Evolutionary conservation across 441 rosid genomes (phyloP), one percentile per base, ranked within the genome.

Genomic region (Cnidoscolus chayamansa): DNA sequence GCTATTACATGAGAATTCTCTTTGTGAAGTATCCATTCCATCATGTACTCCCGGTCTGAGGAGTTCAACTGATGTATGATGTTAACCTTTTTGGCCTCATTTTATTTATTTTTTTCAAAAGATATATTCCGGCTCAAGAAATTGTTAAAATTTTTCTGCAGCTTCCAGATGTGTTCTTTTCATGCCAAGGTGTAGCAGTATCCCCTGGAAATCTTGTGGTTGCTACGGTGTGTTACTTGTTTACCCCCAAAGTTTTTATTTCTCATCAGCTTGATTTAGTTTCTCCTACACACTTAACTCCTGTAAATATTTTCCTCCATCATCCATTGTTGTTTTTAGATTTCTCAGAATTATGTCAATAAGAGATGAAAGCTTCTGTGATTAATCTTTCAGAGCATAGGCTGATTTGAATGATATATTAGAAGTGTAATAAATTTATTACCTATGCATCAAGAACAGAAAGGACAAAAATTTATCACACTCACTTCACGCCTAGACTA

Each of bases 131-230:
- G 48, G 55, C 75, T 72, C 55, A 37, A 63, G 72, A 69, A 54
- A 72, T 13, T 68, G 49, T 74, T 74, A 57, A 60, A 40, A 49
- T 67, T 65, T 48, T 16, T 40, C 60, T 86, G 81, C 89, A 95
- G 97, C 82, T 92, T 80, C 97, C 97, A 54, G 91, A 87, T 79
- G 82, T 76, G 61, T 89, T 88, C 70, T 70, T 83, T 62, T 92
- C 99, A 68, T 95, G 96, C 80, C 88, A 81, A 65, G 98, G 99
- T 73, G 78, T 92, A 72, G 94, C 87, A 32, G 82, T 83, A 51
- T 92, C 99, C 73, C 97, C 96, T 35, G 91, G 95, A 83, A 91
- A 86, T 84, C 87, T 88, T 51, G 89, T 80, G 60, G 76, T 91
- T 80, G 99, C 97, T 65, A 78, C 86, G 96, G 99, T 92, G 86